A percentile compares a stretch with the other conserved stretches of the same genome.
Evolutionary conservation across 2,329 filamentous ascomycete species (phyloP).

Genomic region (Phialemonium atrogriseum): DNA sequence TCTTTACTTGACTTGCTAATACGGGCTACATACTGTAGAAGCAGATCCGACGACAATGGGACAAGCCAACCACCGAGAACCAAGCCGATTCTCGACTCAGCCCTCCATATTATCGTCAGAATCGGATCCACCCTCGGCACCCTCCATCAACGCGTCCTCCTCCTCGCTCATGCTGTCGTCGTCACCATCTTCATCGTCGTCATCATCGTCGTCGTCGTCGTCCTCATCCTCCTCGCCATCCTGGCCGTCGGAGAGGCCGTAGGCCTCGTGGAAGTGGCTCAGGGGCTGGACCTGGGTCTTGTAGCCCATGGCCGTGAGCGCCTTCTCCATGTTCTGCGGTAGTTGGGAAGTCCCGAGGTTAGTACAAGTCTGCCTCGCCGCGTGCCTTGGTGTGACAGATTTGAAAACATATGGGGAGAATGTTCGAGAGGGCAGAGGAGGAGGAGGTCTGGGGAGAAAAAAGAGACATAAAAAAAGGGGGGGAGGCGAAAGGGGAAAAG

Average conservation of each 20-base stretch:
- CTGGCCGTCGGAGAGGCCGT: constrained; percentile 62
- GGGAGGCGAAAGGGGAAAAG: too few relatives aligned
- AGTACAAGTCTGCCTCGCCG: too few relatives aligned
- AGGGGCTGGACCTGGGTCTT: constrained; percentile 66
- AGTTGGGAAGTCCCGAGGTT: constrained; percentile 15
- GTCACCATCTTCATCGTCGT: constrained; percentile 49
- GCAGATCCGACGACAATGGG: background rate
- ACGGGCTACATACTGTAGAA: too few relatives aligned
- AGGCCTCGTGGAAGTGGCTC: constrained; percentile 79
- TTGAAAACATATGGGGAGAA: too few relatives aligned
- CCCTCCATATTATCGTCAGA: constrained; percentile 15
- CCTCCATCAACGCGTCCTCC: constrained; percentile 25
- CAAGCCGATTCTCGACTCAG: constrained; percentile 3
- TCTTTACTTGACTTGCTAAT: too few relatives aligned
- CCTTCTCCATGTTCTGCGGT: constrained; percentile 61
- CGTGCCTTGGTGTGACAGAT: too few relatives aligned
- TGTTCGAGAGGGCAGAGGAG: too few relatives aligned
- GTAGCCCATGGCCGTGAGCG: constrained; percentile 70
- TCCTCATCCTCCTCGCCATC: constrained; percentile 51
- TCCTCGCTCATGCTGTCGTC: constrained; percentile 40
- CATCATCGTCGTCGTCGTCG: constrained; percentile 52
- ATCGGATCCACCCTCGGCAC: constrained; percentile 16
- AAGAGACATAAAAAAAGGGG: too few relatives aligned
- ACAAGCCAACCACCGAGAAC: background rate
- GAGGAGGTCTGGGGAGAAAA: too few relatives aligned